phyloP scores from a whole-genome alignment of 768 basidiomycete genomes.

The Hericium erinaceus region DNA sequence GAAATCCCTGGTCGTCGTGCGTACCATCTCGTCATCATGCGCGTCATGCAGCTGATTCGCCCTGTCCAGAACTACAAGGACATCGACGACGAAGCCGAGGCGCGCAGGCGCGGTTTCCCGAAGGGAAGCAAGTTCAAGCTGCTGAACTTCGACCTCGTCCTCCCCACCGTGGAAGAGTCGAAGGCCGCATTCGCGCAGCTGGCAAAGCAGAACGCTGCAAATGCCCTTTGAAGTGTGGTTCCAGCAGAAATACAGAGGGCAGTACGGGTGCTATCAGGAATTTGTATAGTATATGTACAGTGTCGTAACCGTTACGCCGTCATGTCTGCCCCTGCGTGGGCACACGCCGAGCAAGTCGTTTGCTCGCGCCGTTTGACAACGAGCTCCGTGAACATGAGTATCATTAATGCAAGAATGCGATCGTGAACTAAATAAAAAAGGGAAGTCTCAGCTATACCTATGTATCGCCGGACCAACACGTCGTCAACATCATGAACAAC shows the following conservation, averaged over 20 bases:
- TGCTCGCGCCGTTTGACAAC: background rate
- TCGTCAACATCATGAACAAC: background rate
- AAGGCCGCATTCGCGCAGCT: slow-evolving; percentile 18
- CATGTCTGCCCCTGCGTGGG: no score
- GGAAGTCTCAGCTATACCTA: no score
- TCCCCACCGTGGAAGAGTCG: slow-evolving; percentile 35
- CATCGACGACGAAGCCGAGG: slow-evolving; percentile 43
- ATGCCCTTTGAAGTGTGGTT: no score
- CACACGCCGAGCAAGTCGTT: no score
- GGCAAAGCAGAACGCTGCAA: background rate
- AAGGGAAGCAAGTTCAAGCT: slow-evolving; percentile 38
- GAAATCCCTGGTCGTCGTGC: slow-evolving; percentile 64
- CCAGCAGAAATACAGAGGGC: background rate
- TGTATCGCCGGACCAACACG: no score
- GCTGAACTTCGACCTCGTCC: slow-evolving; percentile 35
- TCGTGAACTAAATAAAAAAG: background rate
- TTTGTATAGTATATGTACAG: background rate
- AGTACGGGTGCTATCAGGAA: background rate
- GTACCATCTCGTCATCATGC: slow-evolving; percentile 16
- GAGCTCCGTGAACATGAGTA: background rate
- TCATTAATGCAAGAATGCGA: background rate
- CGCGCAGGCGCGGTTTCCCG: slow-evolving; percentile 46
- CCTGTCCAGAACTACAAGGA: slow-evolving; percentile 38
- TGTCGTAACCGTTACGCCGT: background rate
- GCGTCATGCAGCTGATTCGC: background rate